Base-by-base conservation (phyloP, 2,329 filamentous ascomycete genomes). In the Lomentospora prolificans region DNA sequence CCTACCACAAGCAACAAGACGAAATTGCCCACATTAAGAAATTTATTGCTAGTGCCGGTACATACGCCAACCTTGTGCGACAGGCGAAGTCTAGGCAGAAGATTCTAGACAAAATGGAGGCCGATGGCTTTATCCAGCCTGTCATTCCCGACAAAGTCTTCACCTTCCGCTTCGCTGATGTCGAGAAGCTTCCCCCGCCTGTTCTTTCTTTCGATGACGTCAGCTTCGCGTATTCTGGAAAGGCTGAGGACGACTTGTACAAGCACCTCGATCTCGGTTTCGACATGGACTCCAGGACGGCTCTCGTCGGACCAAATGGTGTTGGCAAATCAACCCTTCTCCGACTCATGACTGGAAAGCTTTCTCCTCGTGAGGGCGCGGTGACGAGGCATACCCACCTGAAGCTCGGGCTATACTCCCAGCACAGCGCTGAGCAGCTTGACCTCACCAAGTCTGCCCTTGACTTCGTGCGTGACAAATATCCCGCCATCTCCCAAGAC, bases 91-190 rank as follows among this genome's bases (percentile, higher is more conserved):
- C 94, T 46, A 86, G 94, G 62, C 94, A 99, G 76, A 99, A 99
- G 89, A 97, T 97, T 73, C 81, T 97, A 63, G 94, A 99, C 82
- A 99, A 99, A 86, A 99, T 99, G 94, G 92, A 97, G 81, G 94
- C 95, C 64, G 94, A 99, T 67, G 94, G 94, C 63, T 94, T 97
- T 74, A 97, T 99, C 69, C 87, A 99, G 75, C 89, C 90, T 57
- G 90, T 99, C 60, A 74, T 80, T 56, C 75, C 82, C 61, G 94
- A 99, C 75, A 82, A 84, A 60, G 87, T 96, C 68, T 99, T 99
- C 77, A 92, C 86, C 57, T 99, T 99, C 86, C 86, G 92, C 67
- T 99, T 99, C 72, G 94, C 94, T 63, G 91, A 97, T 67, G 94
- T 97, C 55, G 94, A 99, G 70, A 99, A 99, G 81, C 86, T 99